These are phyloP conservation scores for Nicotiana sylvestris DNA, from an alignment of 257 asterid species.

Conservation along the genomic window DNA sequence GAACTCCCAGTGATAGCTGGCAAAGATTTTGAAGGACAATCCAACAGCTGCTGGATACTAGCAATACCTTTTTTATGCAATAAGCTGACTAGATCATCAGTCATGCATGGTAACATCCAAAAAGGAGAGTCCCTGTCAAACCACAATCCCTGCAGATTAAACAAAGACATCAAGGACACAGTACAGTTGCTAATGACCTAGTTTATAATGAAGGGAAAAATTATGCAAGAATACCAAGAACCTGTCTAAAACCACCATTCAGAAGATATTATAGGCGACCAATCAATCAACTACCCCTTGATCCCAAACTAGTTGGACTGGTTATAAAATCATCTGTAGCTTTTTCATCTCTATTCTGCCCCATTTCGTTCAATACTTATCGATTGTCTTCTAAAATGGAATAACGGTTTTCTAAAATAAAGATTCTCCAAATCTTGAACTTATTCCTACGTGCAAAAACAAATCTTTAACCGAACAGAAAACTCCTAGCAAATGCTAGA, in stretches of 20 bases:
- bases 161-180: constrained; percentile 7
- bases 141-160: constrained; percentile 73
- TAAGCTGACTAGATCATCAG: constrained; percentile 54
- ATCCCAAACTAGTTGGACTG: not conserved
- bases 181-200: constrained; percentile 8
- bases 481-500: not conserved
- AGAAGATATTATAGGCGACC: not conserved
- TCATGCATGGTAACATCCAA: constrained; percentile 93
- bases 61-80: constrained; percentile 56
- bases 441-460: not conserved
- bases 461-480: not conserved
- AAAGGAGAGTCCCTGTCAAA: constrained; percentile 57
- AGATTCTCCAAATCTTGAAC: not conserved
- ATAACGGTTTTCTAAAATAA: no score
- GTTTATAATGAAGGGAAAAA: not conserved
- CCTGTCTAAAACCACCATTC: not conserved
- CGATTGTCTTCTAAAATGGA: not conserved
- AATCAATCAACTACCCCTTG: not conserved
- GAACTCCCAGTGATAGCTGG: constrained; percentile 46
- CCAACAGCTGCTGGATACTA: constrained; percentile 65
- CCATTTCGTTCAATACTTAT: not conserved
- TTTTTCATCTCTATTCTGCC: not conserved
- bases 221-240: not conserved
- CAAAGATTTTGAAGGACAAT: constrained; percentile 39
- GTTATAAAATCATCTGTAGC: not conserved